These are phyloP conservation scores for Eucalyptus victrix DNA, from an alignment of 345 rosid species.

Conservation along the genomic window DNA sequence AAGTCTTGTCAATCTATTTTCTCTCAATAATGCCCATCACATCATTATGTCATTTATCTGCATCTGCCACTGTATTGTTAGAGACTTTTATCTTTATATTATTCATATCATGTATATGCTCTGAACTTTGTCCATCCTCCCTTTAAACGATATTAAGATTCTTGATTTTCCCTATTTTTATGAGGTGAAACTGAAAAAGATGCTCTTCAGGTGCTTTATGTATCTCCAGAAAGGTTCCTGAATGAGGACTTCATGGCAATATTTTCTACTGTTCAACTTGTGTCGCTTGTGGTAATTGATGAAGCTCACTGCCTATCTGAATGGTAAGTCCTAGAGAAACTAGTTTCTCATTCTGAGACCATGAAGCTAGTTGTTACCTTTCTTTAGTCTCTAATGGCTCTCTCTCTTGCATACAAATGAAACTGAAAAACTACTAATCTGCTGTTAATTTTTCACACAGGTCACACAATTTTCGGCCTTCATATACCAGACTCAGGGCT, in stretches of 20 bases:
- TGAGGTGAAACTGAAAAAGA: neutral
- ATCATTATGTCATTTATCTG: neutral
- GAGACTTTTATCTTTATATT: neutral
- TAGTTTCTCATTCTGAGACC: neutral
- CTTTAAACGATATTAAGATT: neutral
- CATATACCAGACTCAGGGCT: constrained; percentile 93
- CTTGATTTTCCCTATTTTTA: neutral
- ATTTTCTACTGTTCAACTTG: constrained; percentile 22
- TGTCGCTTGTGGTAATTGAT: constrained; percentile 89
- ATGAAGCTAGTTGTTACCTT: neutral
- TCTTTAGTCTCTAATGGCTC: neutral
- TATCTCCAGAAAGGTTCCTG: constrained; percentile 88
- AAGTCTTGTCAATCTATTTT: neutral
- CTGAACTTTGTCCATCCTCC: neutral
- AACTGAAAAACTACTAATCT: neutral
- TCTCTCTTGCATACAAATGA: neutral
- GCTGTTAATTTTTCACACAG: constrained; percentile 18
- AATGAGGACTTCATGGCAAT: constrained; percentile 65
- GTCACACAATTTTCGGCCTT: constrained; percentile 98
- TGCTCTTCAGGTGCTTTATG: constrained; percentile 73
- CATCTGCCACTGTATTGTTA: neutral
- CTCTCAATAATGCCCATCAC: neutral
- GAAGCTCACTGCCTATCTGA: constrained; percentile 98
- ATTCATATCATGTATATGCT: neutral
- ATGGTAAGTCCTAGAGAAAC: constrained; percentile 48